These are phyloP conservation scores for Tuber umbilicatum DNA, from an alignment of 495 filamentous ascomycete genomes.

Conservation along the genomic window DNA sequence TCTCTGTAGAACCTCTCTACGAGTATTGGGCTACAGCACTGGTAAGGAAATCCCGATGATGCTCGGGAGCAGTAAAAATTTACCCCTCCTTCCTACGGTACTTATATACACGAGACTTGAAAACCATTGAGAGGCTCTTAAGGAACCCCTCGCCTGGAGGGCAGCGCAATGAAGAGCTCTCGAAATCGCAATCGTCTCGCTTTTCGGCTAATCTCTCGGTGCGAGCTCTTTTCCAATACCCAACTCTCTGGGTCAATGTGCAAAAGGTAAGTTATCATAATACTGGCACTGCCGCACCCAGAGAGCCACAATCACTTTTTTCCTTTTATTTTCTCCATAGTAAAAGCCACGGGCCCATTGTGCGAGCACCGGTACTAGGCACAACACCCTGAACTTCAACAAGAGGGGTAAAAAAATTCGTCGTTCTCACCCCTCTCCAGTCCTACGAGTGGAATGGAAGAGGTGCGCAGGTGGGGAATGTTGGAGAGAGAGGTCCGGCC, in stretches of 20 bases:
- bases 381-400: neutral
- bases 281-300: neutral
- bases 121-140: neutral
- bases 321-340: neutral
- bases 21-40: too few relatives aligned
- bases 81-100: conserved; percentile 6
- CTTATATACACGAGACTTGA: neutral
- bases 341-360: neutral
- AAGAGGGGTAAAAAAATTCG: neutral
- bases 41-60: neutral
- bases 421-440: neutral
- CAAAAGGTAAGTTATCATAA: neutral
- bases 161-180: neutral
- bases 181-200: conserved; percentile 9
- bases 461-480: neutral
- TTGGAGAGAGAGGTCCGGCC: neutral
- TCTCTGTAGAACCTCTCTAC: too few relatives aligned
- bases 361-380: too few relatives aligned
- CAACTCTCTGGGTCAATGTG: conserved; percentile 25
- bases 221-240: conserved; percentile 22
- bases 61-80: conserved; percentile 13
- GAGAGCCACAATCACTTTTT: neutral
- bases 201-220: conserved; percentile 9
- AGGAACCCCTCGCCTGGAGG: neutral
- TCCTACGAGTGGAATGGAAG: neutral